phyloP scores from a whole-genome alignment of 495 filamentous ascomycete species.

The Halenospora varia region DNA sequence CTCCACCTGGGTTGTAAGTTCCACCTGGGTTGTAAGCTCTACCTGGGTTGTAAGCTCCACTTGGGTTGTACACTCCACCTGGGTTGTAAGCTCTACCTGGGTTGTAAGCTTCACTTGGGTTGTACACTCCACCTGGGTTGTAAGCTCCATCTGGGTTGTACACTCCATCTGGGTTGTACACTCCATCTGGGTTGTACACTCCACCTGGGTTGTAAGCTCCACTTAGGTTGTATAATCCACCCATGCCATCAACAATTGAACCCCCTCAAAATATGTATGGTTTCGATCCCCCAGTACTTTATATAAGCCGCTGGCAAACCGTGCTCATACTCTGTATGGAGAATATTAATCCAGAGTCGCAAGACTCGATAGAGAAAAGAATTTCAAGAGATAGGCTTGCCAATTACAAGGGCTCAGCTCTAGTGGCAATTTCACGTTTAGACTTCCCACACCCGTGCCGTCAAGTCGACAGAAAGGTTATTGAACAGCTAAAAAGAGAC shows the following conservation, averaged over 20 bases:
- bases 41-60: neutral
- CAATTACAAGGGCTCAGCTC: conserved; percentile 7
- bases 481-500: conserved; percentile 9
- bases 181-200: neutral
- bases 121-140: neutral
- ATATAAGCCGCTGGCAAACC: too few relatives aligned
- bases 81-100: neutral
- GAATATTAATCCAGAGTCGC: neutral
- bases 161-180: neutral
- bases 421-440: conserved; percentile 5
- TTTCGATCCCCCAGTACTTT: neutral
- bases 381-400: conserved; percentile 10
- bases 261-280: neutral
- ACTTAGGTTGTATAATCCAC: neutral
- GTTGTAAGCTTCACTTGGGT: neutral
- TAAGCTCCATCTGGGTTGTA: neutral
- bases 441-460: conserved; percentile 6
- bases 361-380: conserved; percentile 3
- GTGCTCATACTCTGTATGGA: neutral
- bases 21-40: neutral
- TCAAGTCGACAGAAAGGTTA: conserved; percentile 9
- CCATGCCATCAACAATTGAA: neutral
- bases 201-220: neutral
- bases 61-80: neutral
- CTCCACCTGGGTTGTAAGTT: neutral